A percentile compares a stretch with the other conserved stretches of the same genome.
Evolutionary conservation across 495 filamentous ascomycete genomes (phyloP).

Genomic region (Eremomyces bilateralis): DNA sequence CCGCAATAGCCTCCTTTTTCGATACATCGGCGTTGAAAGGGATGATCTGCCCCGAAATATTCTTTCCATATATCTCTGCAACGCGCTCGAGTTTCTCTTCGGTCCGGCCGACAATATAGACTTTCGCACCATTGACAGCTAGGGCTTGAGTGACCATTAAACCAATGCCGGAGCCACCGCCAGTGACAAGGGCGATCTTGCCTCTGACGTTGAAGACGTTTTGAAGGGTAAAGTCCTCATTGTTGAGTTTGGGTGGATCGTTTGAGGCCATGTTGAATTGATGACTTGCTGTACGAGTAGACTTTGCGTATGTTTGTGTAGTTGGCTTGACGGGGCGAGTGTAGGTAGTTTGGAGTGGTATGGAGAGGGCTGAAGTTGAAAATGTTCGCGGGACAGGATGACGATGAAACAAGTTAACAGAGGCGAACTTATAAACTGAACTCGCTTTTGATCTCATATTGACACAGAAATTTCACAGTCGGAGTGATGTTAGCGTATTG

Average conservation of each 20-base stretch:
- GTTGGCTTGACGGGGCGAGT: no score
- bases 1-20: conserved; percentile 23
- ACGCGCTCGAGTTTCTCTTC: conserved; percentile 33
- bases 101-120: conserved; percentile 36
- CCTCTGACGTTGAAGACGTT: conserved; percentile 34
- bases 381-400: no score
- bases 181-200: conserved; percentile 34
- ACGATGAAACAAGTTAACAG: no score
- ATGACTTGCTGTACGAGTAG: no score
- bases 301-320: no score
- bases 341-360: no score
- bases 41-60: conserved; percentile 33
- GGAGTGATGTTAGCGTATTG: no score
- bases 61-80: conserved; percentile 22
- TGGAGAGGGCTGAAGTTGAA: no score
- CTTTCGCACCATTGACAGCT: conserved; percentile 32
- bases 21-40: conserved; percentile 28
- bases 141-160: conserved; percentile 27
- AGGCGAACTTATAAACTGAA: no score
- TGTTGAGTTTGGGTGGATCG: conserved; percentile 20
- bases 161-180: conserved; percentile 22
- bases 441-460: no score
- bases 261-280: no score
- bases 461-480: no score
- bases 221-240: conserved; percentile 25